These are phyloP conservation scores for Skeletonema tropicum DNA, from an alignment of 108 stramenopile genomes.

Conservation along the genomic window DNA sequence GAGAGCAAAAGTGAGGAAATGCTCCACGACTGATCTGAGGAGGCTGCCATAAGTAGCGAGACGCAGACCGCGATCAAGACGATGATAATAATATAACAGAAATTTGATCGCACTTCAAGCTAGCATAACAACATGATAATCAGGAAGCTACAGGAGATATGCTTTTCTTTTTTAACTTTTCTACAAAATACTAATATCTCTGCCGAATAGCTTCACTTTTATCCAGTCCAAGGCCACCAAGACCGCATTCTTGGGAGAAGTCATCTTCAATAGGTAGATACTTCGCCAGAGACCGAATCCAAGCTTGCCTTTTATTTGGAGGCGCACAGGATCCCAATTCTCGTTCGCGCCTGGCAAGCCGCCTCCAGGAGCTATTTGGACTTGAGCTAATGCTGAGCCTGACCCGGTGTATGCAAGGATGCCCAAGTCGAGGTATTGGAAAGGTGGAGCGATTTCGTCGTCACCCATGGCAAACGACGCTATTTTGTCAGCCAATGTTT, in stretches of 20 bases:
- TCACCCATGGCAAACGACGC: constrained; percentile 59
- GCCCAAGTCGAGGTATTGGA: constrained; percentile 95
- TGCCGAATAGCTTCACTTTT: constrained; percentile 83
- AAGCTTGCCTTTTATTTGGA: constrained; percentile 78
- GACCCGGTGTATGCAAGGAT: constrained; percentile 94
- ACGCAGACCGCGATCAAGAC: too few species aligned
- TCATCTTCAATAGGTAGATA: constrained; percentile 93
- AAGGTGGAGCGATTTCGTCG: constrained; percentile 81
- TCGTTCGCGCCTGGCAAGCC: constrained; percentile 29
- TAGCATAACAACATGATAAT: too few species aligned
- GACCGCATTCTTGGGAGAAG: constrained; percentile 84
- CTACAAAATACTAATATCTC: constrained; percentile 75
- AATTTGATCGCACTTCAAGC: too few species aligned
- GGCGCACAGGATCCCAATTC: constrained; percentile 45
- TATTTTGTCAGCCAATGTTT: constrained; percentile 67
- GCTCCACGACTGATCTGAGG: too few species aligned
- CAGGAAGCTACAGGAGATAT: too few species aligned
- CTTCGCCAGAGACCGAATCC: constrained; percentile 83
- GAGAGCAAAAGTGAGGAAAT: too few species aligned
- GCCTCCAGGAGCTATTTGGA: constrained; percentile 68
- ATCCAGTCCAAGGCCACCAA: constrained; percentile 93
- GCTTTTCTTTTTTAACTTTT: not conserved
- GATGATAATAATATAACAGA: too few species aligned
- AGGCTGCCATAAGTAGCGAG: too few species aligned
- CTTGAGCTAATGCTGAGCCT: constrained; percentile 82